A percentile compares a stretch with the other conserved stretches of the same genome.
Conservation (phyloP, 805 yeast genomes). For the Tetrapisispora fleetii region DNA sequence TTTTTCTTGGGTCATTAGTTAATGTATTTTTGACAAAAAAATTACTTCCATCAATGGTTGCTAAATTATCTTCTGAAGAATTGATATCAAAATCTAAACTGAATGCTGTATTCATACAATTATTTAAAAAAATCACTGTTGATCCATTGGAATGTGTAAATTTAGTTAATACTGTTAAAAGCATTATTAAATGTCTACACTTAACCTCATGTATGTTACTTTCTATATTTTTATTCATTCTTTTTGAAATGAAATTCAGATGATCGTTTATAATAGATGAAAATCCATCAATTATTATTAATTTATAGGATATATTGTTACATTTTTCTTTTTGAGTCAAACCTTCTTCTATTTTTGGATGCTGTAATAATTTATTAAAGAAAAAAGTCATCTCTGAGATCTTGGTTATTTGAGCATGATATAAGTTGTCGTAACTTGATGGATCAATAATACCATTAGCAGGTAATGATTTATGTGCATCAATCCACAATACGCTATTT, state of each 20-base stretch:
- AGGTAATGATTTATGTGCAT: conserved; percentile 14
- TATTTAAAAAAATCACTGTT: conserved; percentile 19
- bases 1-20: conserved; percentile 4
- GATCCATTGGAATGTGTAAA: conserved; percentile 16
- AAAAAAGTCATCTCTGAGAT: conserved; percentile 21
- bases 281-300: conserved; percentile 26
- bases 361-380: conserved; percentile 11
- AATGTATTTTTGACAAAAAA: conserved; percentile 12
- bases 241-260: conserved; percentile 5
- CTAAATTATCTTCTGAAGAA: conserved; percentile 11
- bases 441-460: neutral
- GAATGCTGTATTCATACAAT: conserved; percentile 27
- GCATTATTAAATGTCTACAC: conserved; percentile 17
- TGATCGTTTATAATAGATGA: conserved; percentile 24
- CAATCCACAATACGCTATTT: conserved; percentile 22
- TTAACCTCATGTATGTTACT: conserved; percentile 21
- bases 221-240: neutral
- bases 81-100: conserved; percentile 1
- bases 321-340: neutral
- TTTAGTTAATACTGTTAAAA: conserved; percentile 23
- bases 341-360: neutral
- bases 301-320: conserved; percentile 6
- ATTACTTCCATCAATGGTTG: conserved; percentile 12
- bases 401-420: conserved; percentile 12
- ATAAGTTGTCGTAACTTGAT: neutral